Evolutionary conservation across 306 rosid species (phyloP), one percentile per base, ranked within the genome.

Genomic region (Lablab purpureus): DNA sequence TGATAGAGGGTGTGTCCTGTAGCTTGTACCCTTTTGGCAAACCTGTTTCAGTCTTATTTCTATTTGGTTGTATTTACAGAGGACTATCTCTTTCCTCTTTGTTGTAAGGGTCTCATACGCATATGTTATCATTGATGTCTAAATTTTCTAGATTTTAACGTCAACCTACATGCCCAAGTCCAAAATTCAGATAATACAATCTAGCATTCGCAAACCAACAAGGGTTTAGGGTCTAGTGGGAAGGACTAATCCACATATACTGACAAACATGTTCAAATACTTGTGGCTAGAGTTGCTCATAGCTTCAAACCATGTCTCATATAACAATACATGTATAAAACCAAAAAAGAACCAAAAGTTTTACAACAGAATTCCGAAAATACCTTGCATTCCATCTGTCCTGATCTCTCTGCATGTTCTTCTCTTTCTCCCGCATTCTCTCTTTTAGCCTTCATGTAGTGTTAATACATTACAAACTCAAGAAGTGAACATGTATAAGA

Each of bases 351-450:
- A 22, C 14, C 21, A 79, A 28, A n/a, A 34, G 55, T n/a, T 72
- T 67, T 60, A 40, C 79, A 81, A 76, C 51, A 45, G 76, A 45
- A 70, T 54, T 73, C 79, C 40, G 70, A 77, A 51, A 63, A 67
- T 74, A 87, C 99, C 99, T 95, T 95, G 99, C 99, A 95, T 84
- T 92, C 97, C 40, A 83, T 79, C 84, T 85, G 91, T 73, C 85
- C 81, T 4, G 90, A 73, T 80, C 69, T 85, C 79, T 87, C 95
- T 68, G 79, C 37, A 27, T 79, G 64, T 58, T 94, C 97, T 13
- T 89, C 89, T 66, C 72, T 54, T 47, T 86, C 89, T 85, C 86
- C 85, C 37, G 21, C 74, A 80, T 80, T 89, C 81, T 91, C 98
- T 80, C 58, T 84, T 56, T 70, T 78, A 78, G 34, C 90, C 97